A percentile compares a stretch with the other conserved stretches of the same genome.
These are phyloP conservation scores for Sarocladiaceae sp. DNA, from an alignment of 2,329 filamentous ascomycete genomes.

Conservation along the genomic window DNA sequence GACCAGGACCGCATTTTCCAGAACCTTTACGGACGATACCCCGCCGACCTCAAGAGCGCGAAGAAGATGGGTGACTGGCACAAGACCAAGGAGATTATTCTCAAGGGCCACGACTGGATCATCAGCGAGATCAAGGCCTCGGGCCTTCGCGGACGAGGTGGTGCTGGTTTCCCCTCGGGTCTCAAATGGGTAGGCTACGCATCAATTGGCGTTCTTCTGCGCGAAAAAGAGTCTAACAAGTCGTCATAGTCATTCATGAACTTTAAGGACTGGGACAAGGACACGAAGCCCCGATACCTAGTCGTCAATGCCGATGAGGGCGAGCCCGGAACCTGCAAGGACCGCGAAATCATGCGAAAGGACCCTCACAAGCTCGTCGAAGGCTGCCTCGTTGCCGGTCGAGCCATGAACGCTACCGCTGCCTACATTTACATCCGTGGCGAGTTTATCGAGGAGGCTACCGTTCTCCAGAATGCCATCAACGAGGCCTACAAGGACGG, in stretches of 20 bases:
- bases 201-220: slow-evolving; percentile 15
- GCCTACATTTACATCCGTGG: slow-evolving; percentile 99
- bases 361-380: slow-evolving; percentile 98
- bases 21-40: slow-evolving; percentile 93
- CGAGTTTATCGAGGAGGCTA: slow-evolving; percentile 95
- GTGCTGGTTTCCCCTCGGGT: slow-evolving; percentile 95
- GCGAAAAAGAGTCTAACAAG: slow-evolving; percentile 8
- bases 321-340: slow-evolving; percentile 98
- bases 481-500: slow-evolving; percentile 96
- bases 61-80: slow-evolving; percentile 99
- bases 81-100: slow-evolving; percentile 96
- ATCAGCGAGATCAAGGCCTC: slow-evolving; percentile 97
- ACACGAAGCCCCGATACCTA: slow-evolving; percentile 88
- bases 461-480: slow-evolving; percentile 87
- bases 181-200: slow-evolving; percentile 84
- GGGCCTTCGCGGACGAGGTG: slow-evolving; percentile 88
- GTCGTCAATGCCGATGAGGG: slow-evolving; percentile 99
- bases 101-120: slow-evolving; percentile 98
- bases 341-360: slow-evolving; percentile 99
- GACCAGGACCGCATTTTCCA: slow-evolving; percentile 99
- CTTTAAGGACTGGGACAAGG: slow-evolving; percentile 99
- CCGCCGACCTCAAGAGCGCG: slow-evolving; percentile 83
- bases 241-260: slow-evolving; percentile 92
- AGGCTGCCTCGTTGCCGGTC: slow-evolving; percentile 89
- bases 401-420: slow-evolving; percentile 97